Base-by-base conservation (phyloP, 148 eudicot species). In the Talinum fruticosum region DNA sequence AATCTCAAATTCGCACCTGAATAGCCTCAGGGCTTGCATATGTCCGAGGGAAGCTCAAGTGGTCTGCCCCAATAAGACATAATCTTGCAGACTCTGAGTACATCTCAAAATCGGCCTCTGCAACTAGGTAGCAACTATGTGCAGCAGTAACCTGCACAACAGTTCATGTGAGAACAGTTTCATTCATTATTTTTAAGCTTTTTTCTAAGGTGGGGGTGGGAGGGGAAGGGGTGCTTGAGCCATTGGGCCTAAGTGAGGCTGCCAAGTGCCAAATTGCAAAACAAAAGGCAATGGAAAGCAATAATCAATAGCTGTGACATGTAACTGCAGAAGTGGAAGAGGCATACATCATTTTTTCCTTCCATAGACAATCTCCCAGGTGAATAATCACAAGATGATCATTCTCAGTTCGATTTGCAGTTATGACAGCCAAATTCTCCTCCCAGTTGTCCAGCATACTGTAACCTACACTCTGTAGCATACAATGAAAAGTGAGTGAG, bases 41-140 rank as follows among this genome's bases (percentile, higher is more conserved):
- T 66, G 97, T 91, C 84, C 99, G 88, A 4, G 99, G 97, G 78
- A 82, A 87, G 81, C 91, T 96, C 92, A 84, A 90, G 81, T 96
- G 99, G 81, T 96, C 97, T 37, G 98, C 98, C 74, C 99, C 99
- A 86, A 93, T 76, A 74, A 96, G 99, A 82, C 99, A 96, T 79
- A 96, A 74, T 83, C 99, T 89, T 74, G 99, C 94, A 82, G 83
- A 86, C 78, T 93, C 93, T 67, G 99, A 93, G 80, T 91, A 93
- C 66, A 85, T 82, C 84, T 93, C 93, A 80, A 96, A 91, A 74
- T 84, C 91, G 41, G 95, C 92, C 84, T 93, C 99, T 10, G 99
- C 97, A 79, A 93, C 90, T 83, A 96, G 81, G 85, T 96, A 96
- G 89, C 99, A 96, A 75, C 90, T 91, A 83, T 96, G 99, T 72